Base-by-base conservation (phyloP, 331 rosid genomes). In the Malus hybrid region DNA sequence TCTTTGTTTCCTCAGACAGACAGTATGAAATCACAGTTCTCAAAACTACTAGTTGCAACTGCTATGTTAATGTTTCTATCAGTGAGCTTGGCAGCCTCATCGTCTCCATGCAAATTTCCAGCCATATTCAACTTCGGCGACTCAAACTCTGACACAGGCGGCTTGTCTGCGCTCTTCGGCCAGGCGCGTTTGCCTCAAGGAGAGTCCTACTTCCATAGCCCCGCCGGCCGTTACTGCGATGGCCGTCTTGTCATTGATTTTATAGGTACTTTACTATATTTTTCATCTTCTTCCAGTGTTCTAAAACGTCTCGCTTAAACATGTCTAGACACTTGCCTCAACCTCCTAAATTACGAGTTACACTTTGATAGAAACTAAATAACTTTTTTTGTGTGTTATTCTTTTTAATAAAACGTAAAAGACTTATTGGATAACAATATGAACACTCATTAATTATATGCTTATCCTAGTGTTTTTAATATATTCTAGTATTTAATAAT, bases 71-170 rank as follows among this genome's bases (percentile, higher is more conserved):
- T 81, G 26, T 39, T 76, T 24, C 76, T 81, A 2, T 61, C 75
- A 4, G 5, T 77, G 56, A 57, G 76, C 53, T 48, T 63, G 33
- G 19, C 68, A 32, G 20, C 68, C 30, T 39, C 46, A 5, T 29
- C 24, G 6, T 63, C 39, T n/a, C 24, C 82, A 2, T 93, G 98
- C 69, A 22, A 90, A 14, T 93, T 91, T 56, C 91, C 93, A 5
- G 98, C 94, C 5, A 77, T 93, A 18, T 91, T 88, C 84, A 93
- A 91, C 87, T 93, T 89, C 14, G 98, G 98, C 4, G 91, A 93
- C 79, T 91, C 97, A 2, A 93, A 93, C 81, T 93, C 98, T 13
- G 97, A 91, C 90, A 93, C 98, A 0, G 98, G 94, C 10, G 97
- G 98, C 33, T 87, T 93, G 34, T 89, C 98, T 22, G 97, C 98